Base-by-base conservation (phyloP, 331 rosid genomes). In the Erythrophleum ivorense region DNA sequence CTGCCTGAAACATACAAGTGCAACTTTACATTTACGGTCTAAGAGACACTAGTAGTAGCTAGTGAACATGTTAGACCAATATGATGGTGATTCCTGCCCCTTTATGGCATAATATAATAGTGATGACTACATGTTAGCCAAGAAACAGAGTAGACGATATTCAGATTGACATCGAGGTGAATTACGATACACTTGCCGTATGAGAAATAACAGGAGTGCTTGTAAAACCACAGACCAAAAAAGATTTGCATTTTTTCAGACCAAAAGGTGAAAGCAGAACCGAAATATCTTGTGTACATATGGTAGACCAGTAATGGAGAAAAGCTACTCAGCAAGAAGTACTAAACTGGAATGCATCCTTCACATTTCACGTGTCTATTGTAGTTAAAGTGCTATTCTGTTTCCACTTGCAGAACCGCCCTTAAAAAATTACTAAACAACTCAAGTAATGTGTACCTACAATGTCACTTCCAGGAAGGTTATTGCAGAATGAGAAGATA, bases 1-100 rank as follows among this genome's bases (percentile, higher is more conserved):
- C 80, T 15, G 98, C 99, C 99, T 95, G 87, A 60, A 69, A 81
- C 50, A 84, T 18, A 34, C 5, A 40, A 62, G 36, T 64, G 7
- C 18, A 59, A 52, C 46, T 53, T 29, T 21, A 58, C 11, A 6
- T 62, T 55, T 6, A 55, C 21, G n/a, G 3, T 65, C 24, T 24
- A 50, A 52, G 54, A 78, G n/a, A 78, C 3, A 50, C 73, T 7
- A 6, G 16, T 10, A 14, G 36, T 29, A 29, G 40, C 31, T 11
- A 60, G 15, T 33, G 36, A 13, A 41, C 58, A 12, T 11, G 1
- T 33, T 40, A 34, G 45, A 33, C 19, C 48, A 38, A 36, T 21
- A 9, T 59, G 65, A 59, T 24, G 36, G 15, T 3, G 15, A 59
- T 24, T 9, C 9, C 9, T 33, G 15, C 14, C 11, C 6, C 24